Conservation (phyloP, 2,329 filamentous ascomycete genomes). For the Colletotrichum eleusines region DNA sequence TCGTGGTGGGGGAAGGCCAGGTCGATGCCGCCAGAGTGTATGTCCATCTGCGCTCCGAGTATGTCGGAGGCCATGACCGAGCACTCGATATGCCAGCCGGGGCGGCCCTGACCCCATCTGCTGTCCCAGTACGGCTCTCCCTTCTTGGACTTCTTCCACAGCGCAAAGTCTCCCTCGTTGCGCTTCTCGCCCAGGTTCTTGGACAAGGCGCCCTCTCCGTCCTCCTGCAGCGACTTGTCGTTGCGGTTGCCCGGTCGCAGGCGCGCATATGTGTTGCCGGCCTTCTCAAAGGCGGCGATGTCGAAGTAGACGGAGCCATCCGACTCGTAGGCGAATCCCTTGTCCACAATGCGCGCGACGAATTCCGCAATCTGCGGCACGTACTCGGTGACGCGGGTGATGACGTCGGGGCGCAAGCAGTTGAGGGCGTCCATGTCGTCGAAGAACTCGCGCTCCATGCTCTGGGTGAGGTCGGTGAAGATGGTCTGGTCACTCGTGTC, state of each 20-base stretch:
- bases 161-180: constrained; percentile 84
- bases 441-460: constrained; percentile 89
- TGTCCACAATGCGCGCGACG: constrained; percentile 83
- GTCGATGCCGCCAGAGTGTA: constrained; percentile 93
- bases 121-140: constrained; percentile 93
- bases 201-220: constrained; percentile 87
- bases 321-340: constrained; percentile 85
- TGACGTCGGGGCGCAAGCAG: constrained; percentile 81
- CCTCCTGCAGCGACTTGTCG: constrained; percentile 84
- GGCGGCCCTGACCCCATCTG: constrained; percentile 87
- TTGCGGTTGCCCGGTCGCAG: constrained; percentile 88
- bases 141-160: constrained; percentile 93
- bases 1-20: constrained; percentile 93
- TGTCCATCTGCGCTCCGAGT: constrained; percentile 87
- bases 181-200: constrained; percentile 75
- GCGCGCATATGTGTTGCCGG: constrained; percentile 86
- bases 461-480: constrained; percentile 87
- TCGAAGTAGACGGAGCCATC: constrained; percentile 97
- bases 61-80: constrained; percentile 93
- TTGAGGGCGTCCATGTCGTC: constrained; percentile 90
- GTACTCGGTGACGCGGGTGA: constrained; percentile 94
- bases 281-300: constrained; percentile 85
- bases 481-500: constrained; percentile 76
- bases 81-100: constrained; percentile 98
- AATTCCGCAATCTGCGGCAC: constrained; percentile 88